phyloP scores from a whole-genome alignment of 345 rosid genomes.

The Gossypium rotundifolium region DNA sequence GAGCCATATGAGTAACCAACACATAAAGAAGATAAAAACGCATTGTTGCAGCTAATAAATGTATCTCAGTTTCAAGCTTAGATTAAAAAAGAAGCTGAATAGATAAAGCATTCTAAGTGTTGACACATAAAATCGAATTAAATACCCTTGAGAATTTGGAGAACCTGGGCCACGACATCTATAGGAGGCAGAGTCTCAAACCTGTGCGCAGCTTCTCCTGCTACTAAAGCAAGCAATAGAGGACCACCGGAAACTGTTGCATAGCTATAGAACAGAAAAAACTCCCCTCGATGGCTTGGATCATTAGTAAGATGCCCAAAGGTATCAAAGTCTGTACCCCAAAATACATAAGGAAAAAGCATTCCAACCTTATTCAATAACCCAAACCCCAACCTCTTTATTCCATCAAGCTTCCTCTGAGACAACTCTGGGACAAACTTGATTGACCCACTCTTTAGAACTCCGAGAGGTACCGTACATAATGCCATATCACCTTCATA shows the following conservation, averaged over 20 bases:
- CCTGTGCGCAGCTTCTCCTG: slow-evolving; percentile 97
- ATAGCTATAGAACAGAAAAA: slow-evolving; percentile 93
- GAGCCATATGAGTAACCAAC: no score
- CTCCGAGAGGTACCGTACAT: slow-evolving; percentile 96
- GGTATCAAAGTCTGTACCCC: slow-evolving; percentile 94
- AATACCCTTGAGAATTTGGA: slow-evolving; percentile 86
- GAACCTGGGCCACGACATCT: slow-evolving; percentile 80
- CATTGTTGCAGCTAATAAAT: no score
- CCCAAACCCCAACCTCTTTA: slow-evolving; percentile 93
- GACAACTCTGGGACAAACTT: slow-evolving; percentile 95
- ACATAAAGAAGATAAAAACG: no score
- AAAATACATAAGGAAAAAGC: slow-evolving; percentile 86
- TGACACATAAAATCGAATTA: not conserved
- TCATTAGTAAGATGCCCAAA: slow-evolving; percentile 91
- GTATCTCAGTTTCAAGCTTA: no score
- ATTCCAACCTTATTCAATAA: slow-evolving; percentile 93
- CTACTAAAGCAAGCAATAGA: slow-evolving; percentile 83
- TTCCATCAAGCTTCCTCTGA: slow-evolving; percentile 93
- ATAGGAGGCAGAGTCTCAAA: slow-evolving; percentile 93
- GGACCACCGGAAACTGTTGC: slow-evolving; percentile 93
- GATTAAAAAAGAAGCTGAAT: no score
- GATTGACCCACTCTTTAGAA: slow-evolving; percentile 78
- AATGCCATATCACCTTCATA: slow-evolving; percentile 87
- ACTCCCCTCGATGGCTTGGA: slow-evolving; percentile 73
- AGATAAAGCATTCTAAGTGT: not conserved